Evolutionary conservation across 371 early-diverging fungal species (phyloP), one percentile per base, ranked within the genome.

Genomic region (Saksenaea oblongispora): DNA sequence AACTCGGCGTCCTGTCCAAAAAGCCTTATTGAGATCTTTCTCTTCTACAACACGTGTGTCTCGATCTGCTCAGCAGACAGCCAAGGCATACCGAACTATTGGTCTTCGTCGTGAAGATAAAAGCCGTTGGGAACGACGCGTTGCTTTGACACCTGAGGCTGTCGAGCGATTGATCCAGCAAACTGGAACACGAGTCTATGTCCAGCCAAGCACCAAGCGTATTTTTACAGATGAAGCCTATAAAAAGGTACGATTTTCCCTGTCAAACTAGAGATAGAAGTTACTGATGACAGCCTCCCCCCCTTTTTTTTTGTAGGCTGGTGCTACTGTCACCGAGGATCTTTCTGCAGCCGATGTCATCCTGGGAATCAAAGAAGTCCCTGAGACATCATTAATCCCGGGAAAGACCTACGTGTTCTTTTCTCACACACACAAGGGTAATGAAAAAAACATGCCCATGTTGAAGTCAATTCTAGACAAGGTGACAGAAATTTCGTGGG

Each of bases 391-490:
- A 56, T 70, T 98, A 59, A 76, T 98, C 3, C 87, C 88, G 0
- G 81, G 91, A 73, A 97, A 97, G 80, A 94, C 95, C 0, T 98
- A 96, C 75, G 44, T 96, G 24, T 91, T 93, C 79, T 98, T 98
- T 69, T 96, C 97, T 58, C 98, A 98, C 76, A 98, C 98, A 0
- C 97, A 96, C 83, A 98, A 98, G 79, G 98, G 95, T 24, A 96
- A 95, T 64, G 56, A 63, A 34, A 91, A 96, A 74, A 98, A 98
- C 73, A 95, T 95, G 95, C 90, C 92, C 18, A 88, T 93, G 85
- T 86, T 98, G 55, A 86, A 94, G 70, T 75, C 79, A 36, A 82
- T 96, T 35, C 82, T 98, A 31, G 96, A 96, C 77, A 93, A 93
- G 87, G 92, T 89, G 73, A 41, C 31, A 35, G n/a, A 15, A 26